Conservation (phyloP, 352 stramenopile species). For the Phytophthora multivora region DNA sequence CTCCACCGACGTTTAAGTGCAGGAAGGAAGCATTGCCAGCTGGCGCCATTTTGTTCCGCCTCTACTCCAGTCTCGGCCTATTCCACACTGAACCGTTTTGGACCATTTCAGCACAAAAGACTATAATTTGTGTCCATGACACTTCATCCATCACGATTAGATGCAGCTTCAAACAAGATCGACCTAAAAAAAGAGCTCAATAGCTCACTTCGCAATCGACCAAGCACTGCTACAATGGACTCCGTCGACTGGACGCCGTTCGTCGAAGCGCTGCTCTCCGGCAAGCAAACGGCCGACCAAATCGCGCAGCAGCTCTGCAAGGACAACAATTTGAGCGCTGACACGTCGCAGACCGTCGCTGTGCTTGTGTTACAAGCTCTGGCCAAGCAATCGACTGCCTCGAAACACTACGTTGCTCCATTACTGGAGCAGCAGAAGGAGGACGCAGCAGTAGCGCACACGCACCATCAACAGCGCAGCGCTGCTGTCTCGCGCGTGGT, state of each 20-base stretch:
- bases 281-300: conserved; percentile 19
- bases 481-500: conserved; percentile 48
- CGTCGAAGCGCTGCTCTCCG: conserved; percentile 23
- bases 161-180: conserved; percentile 15
- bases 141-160: conserved; percentile 11
- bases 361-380: conserved; percentile 38
- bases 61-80: conserved; percentile 21
- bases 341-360: conserved; percentile 21
- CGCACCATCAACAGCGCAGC: conserved; percentile 43
- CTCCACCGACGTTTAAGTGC: conserved; percentile 5
- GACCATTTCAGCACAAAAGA: background rate
- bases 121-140: conserved; percentile 3
- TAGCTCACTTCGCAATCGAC: conserved; percentile 3
- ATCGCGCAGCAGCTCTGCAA: conserved; percentile 37
- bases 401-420: conserved; percentile 55
- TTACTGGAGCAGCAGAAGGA: conserved; percentile 41
- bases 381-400: conserved; percentile 5
- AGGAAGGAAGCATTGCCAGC: conserved; percentile 29
- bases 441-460: conserved; percentile 25
- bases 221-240: conserved; percentile 15
- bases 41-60: conserved; percentile 21
- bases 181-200: background rate
- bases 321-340: conserved; percentile 26
- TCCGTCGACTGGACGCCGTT: conserved; percentile 32
- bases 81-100: conserved; percentile 4